These are phyloP conservation scores for Geotrichum candidum DNA, from an alignment of 1,139 yeast genomes.

Conservation along the genomic window DNA sequence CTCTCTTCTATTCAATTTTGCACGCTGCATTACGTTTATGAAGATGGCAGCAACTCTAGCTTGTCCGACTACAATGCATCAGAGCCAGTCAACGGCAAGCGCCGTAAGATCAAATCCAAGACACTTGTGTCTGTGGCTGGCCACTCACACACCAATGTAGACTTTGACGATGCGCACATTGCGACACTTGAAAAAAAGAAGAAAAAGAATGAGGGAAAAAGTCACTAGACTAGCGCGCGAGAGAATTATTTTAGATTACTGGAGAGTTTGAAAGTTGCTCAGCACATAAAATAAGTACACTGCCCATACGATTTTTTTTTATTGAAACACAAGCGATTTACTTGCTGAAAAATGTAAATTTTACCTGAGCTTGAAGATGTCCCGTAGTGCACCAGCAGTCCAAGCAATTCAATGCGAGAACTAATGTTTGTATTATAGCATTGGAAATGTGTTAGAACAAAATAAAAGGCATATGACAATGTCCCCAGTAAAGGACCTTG, in stretches of 20 bases:
- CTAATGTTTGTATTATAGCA: too few species aligned
- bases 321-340: too few species aligned
- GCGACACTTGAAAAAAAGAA: constrained; percentile 77
- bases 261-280: too few species aligned
- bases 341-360: too few species aligned
- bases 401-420: too few species aligned
- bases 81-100: not conserved
- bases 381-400: too few species aligned
- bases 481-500: too few species aligned
- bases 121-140: constrained; percentile 38
- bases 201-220: constrained; percentile 35
- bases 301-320: too few species aligned
- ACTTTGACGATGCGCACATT: constrained; percentile 90
- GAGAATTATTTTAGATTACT: constrained; percentile 3
- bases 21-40: constrained; percentile 33
- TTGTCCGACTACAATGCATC: not conserved
- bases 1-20: constrained; percentile 53
- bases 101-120: constrained; percentile 16
- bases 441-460: too few species aligned
- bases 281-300: too few species aligned
- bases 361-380: too few species aligned
- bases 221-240: constrained; percentile 33
- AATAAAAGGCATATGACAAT: too few species aligned
- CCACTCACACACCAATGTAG: constrained; percentile 83
- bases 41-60: not conserved